Percentiles rank a stretch among this genome's conserved stretches.
These are phyloP conservation scores for Amorphotheca resinae DNA, from an alignment of 495 filamentous ascomycete species.

Conservation along the genomic window DNA sequence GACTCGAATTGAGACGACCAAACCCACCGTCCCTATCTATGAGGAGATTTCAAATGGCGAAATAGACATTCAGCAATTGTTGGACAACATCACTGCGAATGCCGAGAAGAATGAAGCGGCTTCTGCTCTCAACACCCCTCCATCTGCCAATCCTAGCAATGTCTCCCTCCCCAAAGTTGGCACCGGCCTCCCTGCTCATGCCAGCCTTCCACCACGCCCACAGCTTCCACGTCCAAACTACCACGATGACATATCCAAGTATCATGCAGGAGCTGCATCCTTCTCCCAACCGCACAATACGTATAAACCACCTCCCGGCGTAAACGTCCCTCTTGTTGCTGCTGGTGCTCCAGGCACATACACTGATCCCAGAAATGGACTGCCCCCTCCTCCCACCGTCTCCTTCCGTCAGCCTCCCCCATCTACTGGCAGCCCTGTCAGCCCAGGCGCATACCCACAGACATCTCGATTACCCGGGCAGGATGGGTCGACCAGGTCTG, in stretches of 20 bases:
- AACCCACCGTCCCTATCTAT: slow-evolving; percentile 9
- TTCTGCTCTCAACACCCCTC: slow-evolving; percentile 16
- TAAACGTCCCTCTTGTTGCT: slow-evolving; percentile 33
- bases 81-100: slow-evolving; percentile 38
- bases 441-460: slow-evolving; percentile 16
- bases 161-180: slow-evolving; percentile 24
- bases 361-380: slow-evolving; percentile 36
- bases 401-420: slow-evolving; percentile 29
- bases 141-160: slow-evolving; percentile 26
- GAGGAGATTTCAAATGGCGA: slow-evolving; percentile 27
- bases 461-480: slow-evolving; percentile 8
- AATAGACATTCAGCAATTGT: slow-evolving; percentile 36
- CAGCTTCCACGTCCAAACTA: slow-evolving; percentile 19
- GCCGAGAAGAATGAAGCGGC: slow-evolving; percentile 23
- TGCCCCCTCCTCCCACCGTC: slow-evolving; percentile 48
- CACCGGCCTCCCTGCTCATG: slow-evolving; percentile 27
- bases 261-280: slow-evolving; percentile 21
- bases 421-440: slow-evolving; percentile 17
- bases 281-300: slow-evolving; percentile 28
- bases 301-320: slow-evolving; percentile 22
- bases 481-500: slow-evolving; percentile 7
- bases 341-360: slow-evolving; percentile 41
- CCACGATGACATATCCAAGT: slow-evolving; percentile 19
- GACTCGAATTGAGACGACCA: slow-evolving; percentile 4
- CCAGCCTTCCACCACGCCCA: slow-evolving; percentile 28